Base-by-base conservation (phyloP, 2,329 filamentous ascomycete species). In the Colletotrichum chrysophilum region DNA sequence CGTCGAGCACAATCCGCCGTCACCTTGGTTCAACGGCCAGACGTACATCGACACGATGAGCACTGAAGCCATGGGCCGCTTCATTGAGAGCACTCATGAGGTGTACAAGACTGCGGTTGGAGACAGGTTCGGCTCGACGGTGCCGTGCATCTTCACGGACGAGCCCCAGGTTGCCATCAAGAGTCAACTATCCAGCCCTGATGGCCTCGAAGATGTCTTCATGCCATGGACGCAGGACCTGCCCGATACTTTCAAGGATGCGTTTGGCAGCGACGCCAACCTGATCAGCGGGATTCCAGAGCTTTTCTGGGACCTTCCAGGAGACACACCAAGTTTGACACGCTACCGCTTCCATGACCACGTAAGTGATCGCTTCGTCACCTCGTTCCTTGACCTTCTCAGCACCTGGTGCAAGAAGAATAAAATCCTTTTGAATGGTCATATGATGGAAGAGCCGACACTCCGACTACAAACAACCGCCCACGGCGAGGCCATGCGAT, bases 401-500 rank as follows among this genome's bases (percentile, higher is more conserved):
- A 77, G 77, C 24, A 36, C 43, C 14, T 83, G 82, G 81, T 83
- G 81, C 60, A 68, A 71, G n/a, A 74, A 77, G 6, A 82, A 83
- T 16, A 71, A 75, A 2, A 77, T 83, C 10, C 74, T 79, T 10
- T 75, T 83, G 18, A 78, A 80, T 43, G 82, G 81, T 0, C 82
- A 83, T 28, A 82, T 83, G 81, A 83, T 83, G 81, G 80, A 83
- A 74, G 82, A 83, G 62, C 80, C 81, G 8, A 81, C 78, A 1
- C 78, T 83, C 2, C 74, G 79, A 21, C 82, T 80, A 6, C 82
- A 83, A 65, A 83, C 81, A 2, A 78, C 77, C 1, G 79, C 80
- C 5, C 76, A 82, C n/a, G 82, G 82, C 14, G 82, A 83, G 70
- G 79, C 81, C 4, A 83, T 83, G 82, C 78, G 81, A 16, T 82